These are phyloP conservation scores for Physocladia obscura DNA, from an alignment of 192 early-diverging fungal genomes.

Conservation along the genomic window DNA sequence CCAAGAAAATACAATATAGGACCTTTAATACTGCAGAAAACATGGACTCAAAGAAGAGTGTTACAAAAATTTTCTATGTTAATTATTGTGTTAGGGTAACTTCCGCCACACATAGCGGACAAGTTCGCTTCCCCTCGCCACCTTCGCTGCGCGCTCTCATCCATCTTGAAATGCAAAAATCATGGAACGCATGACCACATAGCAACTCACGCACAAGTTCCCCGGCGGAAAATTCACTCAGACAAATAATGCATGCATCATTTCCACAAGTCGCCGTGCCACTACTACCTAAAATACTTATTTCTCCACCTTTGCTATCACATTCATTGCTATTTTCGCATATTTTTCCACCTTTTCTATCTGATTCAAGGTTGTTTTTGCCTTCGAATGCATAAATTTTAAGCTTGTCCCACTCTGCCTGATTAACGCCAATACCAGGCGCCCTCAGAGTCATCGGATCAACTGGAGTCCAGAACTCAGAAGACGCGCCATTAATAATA, in stretches of 20 bases:
- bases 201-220: slow-evolving; percentile 10
- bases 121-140: slow-evolving; percentile 15
- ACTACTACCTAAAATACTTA: background rate
- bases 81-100: background rate
- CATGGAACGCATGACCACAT: slow-evolving; percentile 24
- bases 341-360: background rate
- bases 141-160: slow-evolving; percentile 12
- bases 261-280: background rate
- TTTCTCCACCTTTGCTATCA: background rate
- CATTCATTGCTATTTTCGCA: background rate
- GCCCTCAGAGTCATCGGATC: background rate
- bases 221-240: slow-evolving; percentile 8
- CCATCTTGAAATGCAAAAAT: slow-evolving; percentile 15
- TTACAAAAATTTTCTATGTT: no score
- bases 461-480: slow-evolving; percentile 19
- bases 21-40: slow-evolving; percentile 5
- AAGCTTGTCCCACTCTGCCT: slow-evolving; percentile 18
- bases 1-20: background rate
- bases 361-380: background rate
- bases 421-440: background rate
- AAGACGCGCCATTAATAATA: background rate
- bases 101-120: slow-evolving; percentile 15
- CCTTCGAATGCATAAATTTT: background rate
- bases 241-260: slow-evolving; percentile 17
- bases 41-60: background rate